Base-by-base conservation (phyloP, 2,329 filamentous ascomycete species). In the Cercospora janseana region DNA sequence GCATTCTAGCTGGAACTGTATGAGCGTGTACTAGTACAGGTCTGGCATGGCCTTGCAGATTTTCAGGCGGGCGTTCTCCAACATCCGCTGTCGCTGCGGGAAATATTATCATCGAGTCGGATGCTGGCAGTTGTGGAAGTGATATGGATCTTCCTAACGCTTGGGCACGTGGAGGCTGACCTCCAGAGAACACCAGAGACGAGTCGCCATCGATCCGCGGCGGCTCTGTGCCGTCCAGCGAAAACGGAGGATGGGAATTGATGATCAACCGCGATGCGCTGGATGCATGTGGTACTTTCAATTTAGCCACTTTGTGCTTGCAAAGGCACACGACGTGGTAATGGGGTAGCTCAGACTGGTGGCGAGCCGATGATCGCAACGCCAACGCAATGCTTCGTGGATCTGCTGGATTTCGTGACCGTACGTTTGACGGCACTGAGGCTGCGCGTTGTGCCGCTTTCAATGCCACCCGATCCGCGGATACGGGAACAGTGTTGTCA, bases 401-500 rank as follows among this genome's bases (percentile, higher is more conserved):
- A 7, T 23, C 6, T 24, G 10, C 12, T 26, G 20, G 16, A 15
- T 10, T 8, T 9, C 20, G 20, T 2, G 23, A 38, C n/a, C 32
- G 23, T 4, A 46, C 16, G 32, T 46, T 27, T 4, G 10, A 18
- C 41, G 52, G 60, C 4, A 63, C 18, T 1, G 52, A 42, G 4
- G 55, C 55, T 20, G 55, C 55, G 13, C 60, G 60, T 20, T 46
- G 55, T 3, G 34, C 38, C 5, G 51, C 41, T 44, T 50, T 52
- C 4, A 49, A 49, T 31, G 56, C 51, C 10, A 52, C 57, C 48
- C 60, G 48, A 13, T 42, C 44, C 3, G 63, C 49, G 3, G 60
- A 52, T 2, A 62, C 50, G 7, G 62, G 57, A 16, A 64, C 37
- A 7, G 58, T 53, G 21, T 58, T 56, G 12, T 56, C 61, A 10